Evolutionary conservation across 768 basidiomycete species (phyloP), one percentile per base, ranked within the genome.

Genomic region (Pleurotus platypus): DNA sequence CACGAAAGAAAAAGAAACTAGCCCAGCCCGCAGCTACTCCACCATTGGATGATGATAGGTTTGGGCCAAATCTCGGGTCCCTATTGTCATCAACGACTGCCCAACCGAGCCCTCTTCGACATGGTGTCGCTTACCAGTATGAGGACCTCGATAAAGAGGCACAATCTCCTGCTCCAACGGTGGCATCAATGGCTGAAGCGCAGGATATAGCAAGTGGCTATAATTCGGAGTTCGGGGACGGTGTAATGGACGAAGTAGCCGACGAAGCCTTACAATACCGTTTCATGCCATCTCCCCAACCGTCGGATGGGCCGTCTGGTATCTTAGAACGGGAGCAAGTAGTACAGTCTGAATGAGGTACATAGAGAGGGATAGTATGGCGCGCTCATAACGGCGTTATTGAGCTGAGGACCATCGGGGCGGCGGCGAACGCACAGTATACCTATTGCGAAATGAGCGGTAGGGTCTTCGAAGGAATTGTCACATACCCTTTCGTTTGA

Each of bases 401-500:
- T 24, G 18, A 16, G 22, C 13, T n/a, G 46, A 47, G 9, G 46
- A 26, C 57, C 57, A 57, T 16, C 48, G 47, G 24, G 78, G 81
- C 24, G 74, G 70, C 38, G 79, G 84, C 12, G 72, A 69, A 46
- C 66, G 68, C 46, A 78, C 70, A 35, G 65, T 50, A 63, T 83
- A 83, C 46, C 82, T 83, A 57, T 20, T 30, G 45, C 30, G 5
- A 35, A 9, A 35, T 16, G 37, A 42, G 16, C 54, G 38, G 26
- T 46, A 49, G 55, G 55, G 26, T 45, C 61, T 40, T 35, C 42
- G 20, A 24, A 55, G 45, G 46, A 55, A 40, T 20, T 27, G 5
- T 5, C 5, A 59, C n/a, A 46, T 68, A 94, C 89, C 89, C 85
- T 60, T 85, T 79, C 20, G 93, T 98, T 58, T 84, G 79, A 5